These are phyloP conservation scores for Eremothecium gossypii DNA, from an alignment of 1,139 yeast species.

Conservation along the genomic window DNA sequence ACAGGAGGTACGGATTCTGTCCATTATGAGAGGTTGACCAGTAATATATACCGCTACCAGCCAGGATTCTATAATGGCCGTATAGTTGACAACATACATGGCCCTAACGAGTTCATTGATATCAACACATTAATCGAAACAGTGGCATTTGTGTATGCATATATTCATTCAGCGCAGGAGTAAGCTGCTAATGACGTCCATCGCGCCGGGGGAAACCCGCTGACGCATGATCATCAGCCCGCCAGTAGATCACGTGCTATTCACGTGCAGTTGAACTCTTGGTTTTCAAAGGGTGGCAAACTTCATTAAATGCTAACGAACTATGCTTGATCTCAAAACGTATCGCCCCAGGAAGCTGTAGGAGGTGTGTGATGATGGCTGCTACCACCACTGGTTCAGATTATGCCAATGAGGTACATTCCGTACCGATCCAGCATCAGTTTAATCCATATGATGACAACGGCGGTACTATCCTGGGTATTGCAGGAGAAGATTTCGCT, in stretches of 20 bases:
- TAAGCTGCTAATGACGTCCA: not conserved
- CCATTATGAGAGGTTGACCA: slow-evolving; percentile 49
- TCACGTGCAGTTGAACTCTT: not conserved
- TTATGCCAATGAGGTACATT: slow-evolving; percentile 43
- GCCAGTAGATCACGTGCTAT: not conserved
- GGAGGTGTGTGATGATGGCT: not conserved
- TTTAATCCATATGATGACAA: slow-evolving; percentile 95
- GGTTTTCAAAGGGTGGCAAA: slow-evolving; percentile 1
- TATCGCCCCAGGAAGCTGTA: no score
- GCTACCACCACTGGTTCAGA: slow-evolving; percentile 49
- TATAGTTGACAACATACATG: slow-evolving; percentile 33
- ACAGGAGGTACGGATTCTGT: slow-evolving; percentile 59
- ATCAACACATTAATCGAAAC: slow-evolving; percentile 45
- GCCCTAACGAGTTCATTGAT: slow-evolving; percentile 46
- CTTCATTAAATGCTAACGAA: not conserved
- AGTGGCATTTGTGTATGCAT: slow-evolving; percentile 49
- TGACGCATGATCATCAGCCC: not conserved
- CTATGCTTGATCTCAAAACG: not conserved
- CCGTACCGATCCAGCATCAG: slow-evolving; percentile 77
- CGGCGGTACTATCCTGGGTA: slow-evolving; percentile 96
- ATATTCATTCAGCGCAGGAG: slow-evolving; percentile 22
- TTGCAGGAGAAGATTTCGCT: slow-evolving; percentile 96
- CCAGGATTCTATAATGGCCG: slow-evolving; percentile 25
- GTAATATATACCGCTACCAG: slow-evolving; percentile 45
- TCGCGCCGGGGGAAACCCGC: not conserved